Percentiles rank a stretch among this genome's conserved stretches.
These are phyloP conservation scores for Boletus speciosus DNA, from an alignment of 768 basidiomycete genomes.

Conservation along the genomic window DNA sequence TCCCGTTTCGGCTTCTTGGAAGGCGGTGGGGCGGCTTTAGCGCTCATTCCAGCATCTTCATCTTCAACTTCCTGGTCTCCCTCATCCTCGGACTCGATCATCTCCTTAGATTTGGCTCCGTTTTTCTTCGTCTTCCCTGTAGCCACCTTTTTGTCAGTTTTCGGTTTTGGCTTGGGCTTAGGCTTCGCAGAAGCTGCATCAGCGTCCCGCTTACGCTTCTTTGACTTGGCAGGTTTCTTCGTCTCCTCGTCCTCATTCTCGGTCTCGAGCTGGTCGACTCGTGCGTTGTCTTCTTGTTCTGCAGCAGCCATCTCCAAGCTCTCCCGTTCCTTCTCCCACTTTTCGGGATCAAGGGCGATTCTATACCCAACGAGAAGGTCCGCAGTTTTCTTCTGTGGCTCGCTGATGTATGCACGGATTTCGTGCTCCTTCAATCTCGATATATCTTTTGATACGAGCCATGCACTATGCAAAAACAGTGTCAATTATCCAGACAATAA, in stretches of 20 bases:
- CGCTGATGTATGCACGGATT: slow-evolving; percentile 79
- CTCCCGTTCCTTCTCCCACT: slow-evolving; percentile 54
- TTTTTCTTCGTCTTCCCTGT: slow-evolving; percentile 48
- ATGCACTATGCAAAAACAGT: slow-evolving; percentile 53
- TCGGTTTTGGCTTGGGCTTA: slow-evolving; percentile 45
- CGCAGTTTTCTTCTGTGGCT: slow-evolving; percentile 70
- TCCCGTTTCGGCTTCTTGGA: slow-evolving; percentile 59
- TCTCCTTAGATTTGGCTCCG: slow-evolving; percentile 57
- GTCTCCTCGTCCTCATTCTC: slow-evolving; percentile 51
- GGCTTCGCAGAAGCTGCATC: slow-evolving; percentile 40
- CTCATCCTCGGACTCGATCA: slow-evolving; percentile 63
- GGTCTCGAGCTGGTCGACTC: slow-evolving; percentile 63
- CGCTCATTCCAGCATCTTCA: slow-evolving; percentile 46
- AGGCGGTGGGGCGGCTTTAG: slow-evolving; percentile 57
- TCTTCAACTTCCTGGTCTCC: slow-evolving; percentile 47
- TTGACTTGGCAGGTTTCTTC: slow-evolving; percentile 44
- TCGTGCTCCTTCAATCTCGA: slow-evolving; percentile 72
- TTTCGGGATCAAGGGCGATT: slow-evolving; percentile 68
- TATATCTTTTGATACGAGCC: slow-evolving; percentile 81
- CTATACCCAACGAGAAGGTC: slow-evolving; percentile 77
- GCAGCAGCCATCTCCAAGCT: slow-evolving; percentile 34
- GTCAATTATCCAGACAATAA: slow-evolving; percentile 11
- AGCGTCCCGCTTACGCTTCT: slow-evolving; percentile 63
- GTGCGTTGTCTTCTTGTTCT: slow-evolving; percentile 52
- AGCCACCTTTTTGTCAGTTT: slow-evolving; percentile 38